Evolutionary conservation across 208 protist genomes (phyloP), one percentile per base, ranked within the genome.

Genomic region (Acanthamoeba culbertsoni): DNA sequence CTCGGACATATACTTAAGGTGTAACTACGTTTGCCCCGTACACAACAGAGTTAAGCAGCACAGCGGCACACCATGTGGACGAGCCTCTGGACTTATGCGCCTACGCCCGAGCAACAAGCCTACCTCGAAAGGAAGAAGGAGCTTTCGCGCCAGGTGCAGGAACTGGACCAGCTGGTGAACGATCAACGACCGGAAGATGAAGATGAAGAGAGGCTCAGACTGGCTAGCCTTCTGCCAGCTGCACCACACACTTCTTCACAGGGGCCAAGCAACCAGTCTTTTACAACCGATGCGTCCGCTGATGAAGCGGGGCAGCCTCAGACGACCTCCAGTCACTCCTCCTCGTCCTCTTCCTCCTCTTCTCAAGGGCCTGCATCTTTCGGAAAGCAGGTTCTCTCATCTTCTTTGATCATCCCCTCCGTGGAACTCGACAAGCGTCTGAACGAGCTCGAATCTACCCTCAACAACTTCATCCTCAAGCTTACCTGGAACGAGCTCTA

Each of bases 401-500:
- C 42, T 82, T 82, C 43, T 46, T 43, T 12, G n/a, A 82, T 73
- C 63, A 73, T 82, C 20, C 71, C 71, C 0, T 55, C 42, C 71
- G n/a, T 82, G 42, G 71, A 82, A n/a, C 71, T 82, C 6, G 71
- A 82, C 45, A 46, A 53, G 28, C 42, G 42, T 37, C 43, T 82
- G 40, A 35, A 14, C 2, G 71, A 82, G 35, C 53, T 35, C 42
- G 35, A 46, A 82, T 14, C 23, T 1, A 18, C 71, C 26, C 71
- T 82, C 42, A 35, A 82, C 42, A 82, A 82, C 71, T 82, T 82
- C 42, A 55, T 82, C 26, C 43, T 82, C 8, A 82, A 82, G 28
- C 23, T 82, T 16, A 31, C 45, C 20, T 82, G 71, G 71, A 7
- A 6, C 42, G n/a, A 6, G n/a, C 71, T 82, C 71, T 82, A 53